These are phyloP conservation scores for Aspergillus bridgeri DNA, from an alignment of 495 filamentous ascomycete species.

Conservation along the genomic window DNA sequence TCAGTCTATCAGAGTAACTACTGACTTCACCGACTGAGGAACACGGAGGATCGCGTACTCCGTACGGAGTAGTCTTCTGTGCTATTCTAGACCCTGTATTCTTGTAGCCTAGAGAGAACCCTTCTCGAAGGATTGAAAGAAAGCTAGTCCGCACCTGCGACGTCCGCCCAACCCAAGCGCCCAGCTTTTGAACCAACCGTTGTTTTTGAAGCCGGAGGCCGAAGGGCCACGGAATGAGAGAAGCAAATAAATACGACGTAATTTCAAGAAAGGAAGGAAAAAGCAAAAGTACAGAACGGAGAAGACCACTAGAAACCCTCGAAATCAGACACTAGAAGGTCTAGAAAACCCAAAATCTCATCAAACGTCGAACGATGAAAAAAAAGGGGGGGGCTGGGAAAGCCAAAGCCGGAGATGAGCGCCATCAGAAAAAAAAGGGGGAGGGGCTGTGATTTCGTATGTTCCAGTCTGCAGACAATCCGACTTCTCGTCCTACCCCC, in stretches of 20 bases:
- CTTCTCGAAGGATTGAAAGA: not conserved
- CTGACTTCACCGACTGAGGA: no score
- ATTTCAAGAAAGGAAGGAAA: not conserved
- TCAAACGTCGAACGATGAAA: not conserved
- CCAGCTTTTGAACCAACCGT: not conserved
- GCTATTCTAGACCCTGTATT: no score
- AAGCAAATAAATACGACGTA: no score
- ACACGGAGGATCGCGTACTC: no score
- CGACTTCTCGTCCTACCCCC: not conserved
- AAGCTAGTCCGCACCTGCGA: not conserved
- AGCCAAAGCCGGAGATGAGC: conserved; percentile 1
- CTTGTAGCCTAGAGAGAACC: no score
- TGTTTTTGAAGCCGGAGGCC: not conserved
- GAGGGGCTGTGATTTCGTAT: conserved; percentile 11
- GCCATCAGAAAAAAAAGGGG: conserved; percentile 14
- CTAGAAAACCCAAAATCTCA: not conserved
- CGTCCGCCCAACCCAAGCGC: not conserved
- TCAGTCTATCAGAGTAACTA: no score
- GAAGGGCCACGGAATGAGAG: not conserved
- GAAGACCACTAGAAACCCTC: not conserved
- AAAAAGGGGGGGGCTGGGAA: not conserved
- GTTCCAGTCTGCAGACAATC: not conserved
- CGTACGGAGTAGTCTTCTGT: no score
- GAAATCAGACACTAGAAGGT: not conserved
- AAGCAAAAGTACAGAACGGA: not conserved